Evolutionary conservation across 768 basidiomycete genomes (phyloP).

Genomic region (Cystobasidium tubakii): DNA sequence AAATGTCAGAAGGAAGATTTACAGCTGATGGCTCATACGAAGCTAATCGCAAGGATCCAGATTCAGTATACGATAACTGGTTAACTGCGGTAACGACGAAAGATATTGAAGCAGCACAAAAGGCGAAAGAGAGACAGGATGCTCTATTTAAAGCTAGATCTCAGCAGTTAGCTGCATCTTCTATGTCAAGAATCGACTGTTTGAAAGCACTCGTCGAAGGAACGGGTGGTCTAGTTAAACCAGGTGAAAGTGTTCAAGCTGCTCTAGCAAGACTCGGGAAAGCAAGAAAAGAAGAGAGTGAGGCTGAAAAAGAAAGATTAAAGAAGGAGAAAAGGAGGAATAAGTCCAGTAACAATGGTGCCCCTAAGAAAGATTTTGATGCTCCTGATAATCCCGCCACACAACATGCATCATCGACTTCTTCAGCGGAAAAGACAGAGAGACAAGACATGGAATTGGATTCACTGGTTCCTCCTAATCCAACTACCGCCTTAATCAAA

Average conservation of each 20-base stretch:
- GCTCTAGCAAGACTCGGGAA: conserved; percentile 77
- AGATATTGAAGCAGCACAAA: conserved; percentile 71
- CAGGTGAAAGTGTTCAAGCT: conserved; percentile 84
- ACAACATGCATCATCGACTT: conserved; percentile 2
- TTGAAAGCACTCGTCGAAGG: conserved; percentile 56
- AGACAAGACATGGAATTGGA: conserved; percentile 32
- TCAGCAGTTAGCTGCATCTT: conserved; percentile 59
- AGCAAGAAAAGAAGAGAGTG: conserved; percentile 39
- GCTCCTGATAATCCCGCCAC: conserved; percentile 31
- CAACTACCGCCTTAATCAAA: conserved; percentile 39
- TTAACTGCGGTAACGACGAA: conserved; percentile 80
- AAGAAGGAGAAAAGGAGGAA: conserved; percentile 58
- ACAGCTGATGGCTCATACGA: conserved; percentile 76
- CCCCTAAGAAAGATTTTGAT: conserved; percentile 35
- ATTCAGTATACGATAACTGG: conserved; percentile 90
- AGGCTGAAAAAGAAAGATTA: conserved; percentile 44
- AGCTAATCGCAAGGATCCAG: conserved; percentile 76
- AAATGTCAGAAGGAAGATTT: conserved; percentile 98
- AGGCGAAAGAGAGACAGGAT: conserved; percentile 69
- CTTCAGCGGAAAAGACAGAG: conserved; percentile 36
- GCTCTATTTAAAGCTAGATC: conserved; percentile 46
- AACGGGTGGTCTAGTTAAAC: conserved; percentile 58
- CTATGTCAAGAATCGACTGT: conserved; percentile 54
- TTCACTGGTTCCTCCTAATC: conserved; percentile 9
- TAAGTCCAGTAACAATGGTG: conserved; percentile 46